A percentile compares a stretch with the other conserved stretches of the same genome.
Conservation (phyloP, 1,284 basidiomycete species). For the Coniferiporia weirii region DNA sequence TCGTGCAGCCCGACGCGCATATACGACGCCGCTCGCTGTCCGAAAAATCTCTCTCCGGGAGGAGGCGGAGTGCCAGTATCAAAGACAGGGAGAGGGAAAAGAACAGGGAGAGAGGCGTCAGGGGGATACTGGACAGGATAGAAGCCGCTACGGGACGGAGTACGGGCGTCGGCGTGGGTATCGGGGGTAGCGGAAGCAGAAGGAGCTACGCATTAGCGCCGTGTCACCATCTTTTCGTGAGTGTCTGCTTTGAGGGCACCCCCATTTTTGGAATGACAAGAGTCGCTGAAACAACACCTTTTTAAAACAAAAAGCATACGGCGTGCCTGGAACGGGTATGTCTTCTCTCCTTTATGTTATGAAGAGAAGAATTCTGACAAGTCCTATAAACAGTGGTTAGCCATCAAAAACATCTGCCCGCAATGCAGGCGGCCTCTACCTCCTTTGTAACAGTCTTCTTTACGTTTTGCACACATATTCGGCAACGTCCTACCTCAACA, state of each 20-base stretch:
- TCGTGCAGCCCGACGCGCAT: slow-evolving; percentile 35
- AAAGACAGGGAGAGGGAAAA: slow-evolving; percentile 27
- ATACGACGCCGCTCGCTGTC: slow-evolving; percentile 27
- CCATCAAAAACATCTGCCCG: slow-evolving; percentile 91
- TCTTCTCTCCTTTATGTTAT: slow-evolving; percentile 20
- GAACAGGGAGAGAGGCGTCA: slow-evolving; percentile 31
- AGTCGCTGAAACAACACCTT: neutral
- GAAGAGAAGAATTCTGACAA: slow-evolving; percentile 17
- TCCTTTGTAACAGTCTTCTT: slow-evolving; percentile 48
- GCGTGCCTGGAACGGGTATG: slow-evolving; percentile 72
- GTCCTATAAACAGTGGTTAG: slow-evolving; percentile 61
- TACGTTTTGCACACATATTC: neutral
- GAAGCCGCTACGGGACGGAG: slow-evolving; percentile 7
- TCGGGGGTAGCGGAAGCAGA: slow-evolving; percentile 36
- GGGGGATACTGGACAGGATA: slow-evolving; percentile 36
- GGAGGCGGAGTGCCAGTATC: slow-evolving; percentile 25
- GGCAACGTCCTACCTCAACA: neutral
- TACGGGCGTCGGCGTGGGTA: slow-evolving; percentile 35
- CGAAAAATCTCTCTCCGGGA: slow-evolving; percentile 21
- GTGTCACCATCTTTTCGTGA: slow-evolving; percentile 83
- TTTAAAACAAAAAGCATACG: slow-evolving; percentile 55
- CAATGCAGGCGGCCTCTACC: slow-evolving; percentile 78
- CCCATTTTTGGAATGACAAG: neutral
- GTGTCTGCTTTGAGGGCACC: slow-evolving; percentile 27
- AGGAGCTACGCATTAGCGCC: slow-evolving; percentile 82